Evolutionary conservation across 306 rosid species (phyloP).

Genomic region (Cicer arietinum): DNA sequence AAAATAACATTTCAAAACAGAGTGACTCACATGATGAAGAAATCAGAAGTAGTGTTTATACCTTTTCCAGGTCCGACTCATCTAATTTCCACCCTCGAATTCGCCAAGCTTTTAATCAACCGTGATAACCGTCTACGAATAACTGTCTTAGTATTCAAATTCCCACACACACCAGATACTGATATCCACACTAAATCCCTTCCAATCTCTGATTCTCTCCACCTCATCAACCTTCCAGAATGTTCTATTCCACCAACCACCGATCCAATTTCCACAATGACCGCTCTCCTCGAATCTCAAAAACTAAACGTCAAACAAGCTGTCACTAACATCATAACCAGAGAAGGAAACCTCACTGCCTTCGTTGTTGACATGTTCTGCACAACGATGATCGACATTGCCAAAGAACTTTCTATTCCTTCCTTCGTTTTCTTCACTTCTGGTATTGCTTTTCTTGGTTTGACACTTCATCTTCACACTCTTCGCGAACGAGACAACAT

Average conservation of each 20-base stretch:
- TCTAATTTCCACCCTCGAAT: constrained; percentile 6
- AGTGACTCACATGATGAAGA: too few species aligned
- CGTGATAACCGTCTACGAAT: neutral
- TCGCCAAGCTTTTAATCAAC: constrained; percentile 2
- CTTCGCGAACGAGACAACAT: constrained; percentile 42
- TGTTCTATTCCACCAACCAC: neutral
- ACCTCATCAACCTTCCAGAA: constrained; percentile 9
- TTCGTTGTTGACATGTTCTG: constrained; percentile 70
- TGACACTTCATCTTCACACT: constrained; percentile 45
- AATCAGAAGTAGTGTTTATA: neutral
- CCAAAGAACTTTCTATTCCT: constrained; percentile 55
- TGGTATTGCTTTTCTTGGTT: constrained; percentile 41
- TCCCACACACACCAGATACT: neutral
- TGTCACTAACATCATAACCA: constrained; percentile 1
- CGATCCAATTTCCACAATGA: neutral
- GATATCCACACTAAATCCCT: neutral
- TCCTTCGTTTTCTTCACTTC: constrained; percentile 56
- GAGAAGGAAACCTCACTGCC: constrained; percentile 44
- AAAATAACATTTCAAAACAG: too few species aligned
- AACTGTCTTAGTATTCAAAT: neutral
- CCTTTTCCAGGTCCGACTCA: neutral
- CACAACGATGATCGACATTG: constrained; percentile 55
- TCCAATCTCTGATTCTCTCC: neutral
- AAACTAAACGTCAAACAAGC: constrained; percentile 40
- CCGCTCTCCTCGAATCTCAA: constrained; percentile 25